A percentile compares a stretch with the other conserved stretches of the same genome.
phyloP scores from a whole-genome alignment of 73 alveolate genomes.

The Stentor coeruleus region DNA sequence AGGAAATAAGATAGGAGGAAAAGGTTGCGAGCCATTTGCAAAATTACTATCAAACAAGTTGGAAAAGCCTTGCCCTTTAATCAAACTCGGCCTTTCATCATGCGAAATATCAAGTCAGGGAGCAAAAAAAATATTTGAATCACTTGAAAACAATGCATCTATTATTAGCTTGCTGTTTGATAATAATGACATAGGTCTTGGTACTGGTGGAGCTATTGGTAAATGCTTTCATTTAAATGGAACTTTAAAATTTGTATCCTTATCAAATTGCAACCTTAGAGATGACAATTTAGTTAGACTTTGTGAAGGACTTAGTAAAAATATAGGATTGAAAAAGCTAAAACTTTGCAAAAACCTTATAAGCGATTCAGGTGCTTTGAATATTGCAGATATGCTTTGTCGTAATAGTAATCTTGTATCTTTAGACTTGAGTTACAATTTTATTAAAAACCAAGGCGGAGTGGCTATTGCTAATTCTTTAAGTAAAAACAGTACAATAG shows the following conservation, averaged over 20 bases:
- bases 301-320: constrained; percentile 15
- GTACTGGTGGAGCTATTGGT: constrained; percentile 24
- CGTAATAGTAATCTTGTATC: neutral
- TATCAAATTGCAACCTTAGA: neutral
- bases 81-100: constrained; percentile 36
- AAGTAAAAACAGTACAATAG: neutral
- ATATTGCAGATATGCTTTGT: neutral
- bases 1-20: constrained; percentile 43
- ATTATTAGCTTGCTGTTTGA: neutral
- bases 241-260: neutral
- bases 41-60: constrained; percentile 10
- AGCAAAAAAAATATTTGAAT: constrained; percentile 29
- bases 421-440: constrained; percentile 28
- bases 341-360: neutral
- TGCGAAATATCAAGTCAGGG: constrained; percentile 42
- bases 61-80: constrained; percentile 19
- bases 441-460: constrained; percentile 46
- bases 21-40: constrained; percentile 39
- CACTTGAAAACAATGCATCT: constrained; percentile 15
- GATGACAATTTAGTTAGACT: neutral
- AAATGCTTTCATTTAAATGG: neutral
- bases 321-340: neutral
- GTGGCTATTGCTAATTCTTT: constrained; percentile 31
- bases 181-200: neutral
- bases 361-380: neutral